Percentiles rank a stretch among this genome's conserved stretches.
Conservation (phyloP, 257 asterid genomes). For the Nyctanthes arbortristis region DNA sequence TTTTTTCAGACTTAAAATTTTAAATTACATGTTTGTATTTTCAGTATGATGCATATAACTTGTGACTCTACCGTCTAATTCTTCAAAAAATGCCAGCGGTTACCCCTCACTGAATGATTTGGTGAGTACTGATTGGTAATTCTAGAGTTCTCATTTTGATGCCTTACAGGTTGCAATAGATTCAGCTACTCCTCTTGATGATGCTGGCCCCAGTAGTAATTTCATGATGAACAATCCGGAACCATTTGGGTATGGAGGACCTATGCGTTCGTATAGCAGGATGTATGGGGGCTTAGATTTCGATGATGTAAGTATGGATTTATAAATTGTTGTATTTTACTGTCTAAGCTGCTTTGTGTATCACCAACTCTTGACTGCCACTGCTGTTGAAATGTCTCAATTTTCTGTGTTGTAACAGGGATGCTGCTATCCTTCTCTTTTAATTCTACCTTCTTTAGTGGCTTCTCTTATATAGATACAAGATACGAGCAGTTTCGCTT, state of each 20-base stretch:
- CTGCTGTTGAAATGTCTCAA: conserved; percentile 10
- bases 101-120: neutral
- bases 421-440: conserved; percentile 10
- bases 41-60: neutral
- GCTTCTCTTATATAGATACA: neutral
- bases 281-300: conserved; percentile 84
- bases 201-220: conserved; percentile 78
- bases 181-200: conserved; percentile 98
- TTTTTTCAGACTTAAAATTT: neutral
- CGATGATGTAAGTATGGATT: conserved; percentile 78
- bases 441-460: conserved; percentile 6
- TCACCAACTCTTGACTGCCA: conserved; percentile 13
- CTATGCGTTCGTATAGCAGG: conserved; percentile 79
- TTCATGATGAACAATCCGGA: conserved; percentile 67
- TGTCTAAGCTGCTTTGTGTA: neutral
- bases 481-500: neutral
- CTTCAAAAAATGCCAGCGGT: neutral
- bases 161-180: conserved; percentile 87
- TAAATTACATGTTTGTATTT: conserved; percentile 4
- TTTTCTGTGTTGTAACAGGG: conserved; percentile 1
- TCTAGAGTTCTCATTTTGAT: conserved; percentile 1
- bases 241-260: conserved; percentile 82
- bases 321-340: conserved; percentile 10
- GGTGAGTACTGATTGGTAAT: neutral
- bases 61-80: neutral